Conservation (phyloP, 768 basidiomycete genomes). For the Lactarius hatsudake region DNA sequence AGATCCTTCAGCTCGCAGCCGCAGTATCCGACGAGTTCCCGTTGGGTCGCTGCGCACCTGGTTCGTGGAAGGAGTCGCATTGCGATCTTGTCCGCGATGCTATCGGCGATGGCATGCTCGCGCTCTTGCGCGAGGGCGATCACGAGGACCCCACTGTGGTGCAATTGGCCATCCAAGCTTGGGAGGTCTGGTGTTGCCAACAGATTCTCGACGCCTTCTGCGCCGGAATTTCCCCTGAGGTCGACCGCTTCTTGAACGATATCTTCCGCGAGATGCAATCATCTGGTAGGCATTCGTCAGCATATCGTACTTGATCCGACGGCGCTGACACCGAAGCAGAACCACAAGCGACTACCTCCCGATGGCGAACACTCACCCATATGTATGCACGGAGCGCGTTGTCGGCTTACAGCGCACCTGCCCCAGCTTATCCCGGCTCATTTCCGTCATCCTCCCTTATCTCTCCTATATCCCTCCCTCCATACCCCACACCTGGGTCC, state of each 20-base stretch:
- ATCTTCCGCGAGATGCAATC: slow-evolving; percentile 36
- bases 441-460: slow-evolving; percentile 22
- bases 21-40: slow-evolving; percentile 35
- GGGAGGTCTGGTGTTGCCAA: slow-evolving; percentile 36
- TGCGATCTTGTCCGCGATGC: slow-evolving; percentile 33
- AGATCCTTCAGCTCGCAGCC: slow-evolving; percentile 38
- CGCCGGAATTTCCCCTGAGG: slow-evolving; percentile 34
- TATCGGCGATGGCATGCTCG: slow-evolving; percentile 33
- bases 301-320: not conserved
- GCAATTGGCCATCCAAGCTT: slow-evolving; percentile 39
- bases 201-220: slow-evolving; percentile 36
- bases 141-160: slow-evolving; percentile 38
- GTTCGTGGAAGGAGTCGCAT: slow-evolving; percentile 30
- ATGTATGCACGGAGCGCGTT: slow-evolving; percentile 30
- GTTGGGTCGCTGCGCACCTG: slow-evolving; percentile 29
- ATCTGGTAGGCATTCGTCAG: slow-evolving; percentile 29
- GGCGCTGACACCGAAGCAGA: slow-evolving; percentile 28
- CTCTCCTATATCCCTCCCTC: slow-evolving; percentile 26
- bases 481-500: slow-evolving; percentile 23
- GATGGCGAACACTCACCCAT: slow-evolving; percentile 39
- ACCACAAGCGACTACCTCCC: slow-evolving; percentile 37
- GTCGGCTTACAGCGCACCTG: slow-evolving; percentile 27
- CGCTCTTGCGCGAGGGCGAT: slow-evolving; percentile 32
- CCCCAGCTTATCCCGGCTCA: slow-evolving; percentile 30
- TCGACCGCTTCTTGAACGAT: slow-evolving; percentile 32